Base-by-base conservation (phyloP, 805 yeast species). In the Peterozyma toletana region DNA sequence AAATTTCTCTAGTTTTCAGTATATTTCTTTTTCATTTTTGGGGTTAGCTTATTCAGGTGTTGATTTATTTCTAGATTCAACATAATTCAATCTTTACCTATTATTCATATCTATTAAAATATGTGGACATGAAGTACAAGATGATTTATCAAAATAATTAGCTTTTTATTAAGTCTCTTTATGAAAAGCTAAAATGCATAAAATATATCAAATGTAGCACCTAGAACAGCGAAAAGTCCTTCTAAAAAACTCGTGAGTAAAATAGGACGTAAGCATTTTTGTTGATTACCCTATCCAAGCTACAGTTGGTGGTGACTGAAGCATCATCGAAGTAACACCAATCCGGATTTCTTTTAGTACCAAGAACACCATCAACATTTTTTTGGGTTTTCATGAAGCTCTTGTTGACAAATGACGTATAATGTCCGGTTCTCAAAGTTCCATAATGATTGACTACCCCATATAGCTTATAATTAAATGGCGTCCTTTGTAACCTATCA, bases 321-420 rank as follows among this genome's bases (percentile, higher is more conserved):
- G 86, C 73, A 59, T 89, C 96, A 60, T 89, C 96, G 60, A 82
- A 89, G 48, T 80, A 77, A 53, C 86, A 79, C 96, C 96, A 89
- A 21, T 7, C 27, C 27, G 7, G 7, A 21, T 21, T 7, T 21
- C 7, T 21, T 21, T 21, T 21, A 21, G 27, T 21, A 7, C 27
- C 27, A 21, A 21, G 7, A 21, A 7, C 7, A 1, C 80, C 83
- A 44, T 67, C 66, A 35, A 27, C 39, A 5, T 10, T 13, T 9
- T 17, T 16, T 3, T 30, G 30, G 5, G 39, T 5, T 9, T 14
- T 15, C 34, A 31, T 5, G 5, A 11, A 11, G 15, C 34, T 31
- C 9, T 56, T 62, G 16, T 59, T 58, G 4, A 86, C 91, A 56
- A 70, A 86, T 1, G 95, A 67, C 0, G 96, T 90, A 61, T 90